These are phyloP conservation scores for Lasiodiplodia sp. DNA, from an alignment of 2,329 filamentous ascomycete species.

Conservation along the genomic window DNA sequence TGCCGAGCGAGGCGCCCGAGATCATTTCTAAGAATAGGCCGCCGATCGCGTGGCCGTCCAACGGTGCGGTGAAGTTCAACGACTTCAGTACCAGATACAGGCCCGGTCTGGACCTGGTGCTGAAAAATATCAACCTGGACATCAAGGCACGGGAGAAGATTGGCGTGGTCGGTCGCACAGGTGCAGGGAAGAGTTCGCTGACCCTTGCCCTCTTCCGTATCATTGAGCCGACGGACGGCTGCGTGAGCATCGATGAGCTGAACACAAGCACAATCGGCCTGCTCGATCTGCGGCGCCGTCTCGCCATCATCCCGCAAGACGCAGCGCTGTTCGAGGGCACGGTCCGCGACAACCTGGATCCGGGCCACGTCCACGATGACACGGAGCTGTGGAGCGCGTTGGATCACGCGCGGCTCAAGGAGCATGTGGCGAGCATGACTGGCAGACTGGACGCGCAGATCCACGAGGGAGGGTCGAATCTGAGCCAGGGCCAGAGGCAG, in stretches of 20 bases:
- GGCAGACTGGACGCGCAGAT: constrained; percentile 90
- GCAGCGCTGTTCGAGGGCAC: constrained; percentile 94
- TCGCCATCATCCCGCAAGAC: constrained; percentile 98
- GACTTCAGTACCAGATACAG: constrained; percentile 96
- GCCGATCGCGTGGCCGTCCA: constrained; percentile 87
- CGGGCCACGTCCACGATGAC: constrained; percentile 92
- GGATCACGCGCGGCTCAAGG: constrained; percentile 91
- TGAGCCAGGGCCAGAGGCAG: constrained; percentile 94
- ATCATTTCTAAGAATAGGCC: constrained; percentile 88
- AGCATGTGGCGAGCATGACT: constrained; percentile 85
- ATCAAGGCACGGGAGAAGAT: constrained; percentile 99
- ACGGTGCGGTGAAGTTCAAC: constrained; percentile 87
- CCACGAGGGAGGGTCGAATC: constrained; percentile 94
- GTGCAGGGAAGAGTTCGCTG: constrained; percentile 93
- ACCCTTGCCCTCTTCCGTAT: constrained; percentile 94
- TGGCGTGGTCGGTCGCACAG: constrained; percentile 93
- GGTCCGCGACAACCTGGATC: constrained; percentile 93
- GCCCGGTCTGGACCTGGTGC: constrained; percentile 84
- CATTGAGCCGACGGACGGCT: constrained; percentile 83
- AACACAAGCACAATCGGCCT: constrained; percentile 92
- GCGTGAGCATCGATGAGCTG: constrained; percentile 87
- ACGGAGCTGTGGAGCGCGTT: constrained; percentile 96
- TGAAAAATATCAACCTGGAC: constrained; percentile 89
- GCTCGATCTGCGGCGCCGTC: constrained; percentile 82
- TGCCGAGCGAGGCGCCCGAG: constrained; percentile 94